These are phyloP conservation scores for Yarrowia bubula DNA, from an alignment of 805 yeast species.

Conservation along the genomic window DNA sequence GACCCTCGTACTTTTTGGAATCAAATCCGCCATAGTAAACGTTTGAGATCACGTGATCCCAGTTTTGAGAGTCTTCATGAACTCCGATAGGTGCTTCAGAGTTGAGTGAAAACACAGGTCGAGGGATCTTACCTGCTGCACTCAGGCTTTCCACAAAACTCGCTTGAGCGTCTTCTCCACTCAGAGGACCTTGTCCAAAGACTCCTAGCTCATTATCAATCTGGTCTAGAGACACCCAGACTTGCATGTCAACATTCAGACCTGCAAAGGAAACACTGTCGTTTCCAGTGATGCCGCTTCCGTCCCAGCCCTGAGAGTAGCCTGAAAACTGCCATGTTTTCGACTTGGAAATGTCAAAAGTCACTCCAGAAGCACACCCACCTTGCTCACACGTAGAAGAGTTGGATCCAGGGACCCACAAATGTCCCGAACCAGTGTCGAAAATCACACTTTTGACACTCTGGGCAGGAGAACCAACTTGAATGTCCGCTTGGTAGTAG, in stretches of 20 bases:
- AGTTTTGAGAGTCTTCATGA: not conserved
- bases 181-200: slow-evolving; percentile 1
- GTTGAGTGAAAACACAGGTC: not conserved
- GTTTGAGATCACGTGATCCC: not conserved
- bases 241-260: not conserved
- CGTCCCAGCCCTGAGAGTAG: not conserved
- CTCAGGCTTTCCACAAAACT: not conserved
- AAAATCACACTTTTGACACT: not conserved
- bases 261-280: not conserved
- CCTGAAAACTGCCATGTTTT: not conserved
- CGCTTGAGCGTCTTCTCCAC: not conserved
- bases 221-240: not conserved
- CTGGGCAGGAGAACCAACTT: not conserved
- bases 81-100: not conserved
- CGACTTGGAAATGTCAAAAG: not conserved
- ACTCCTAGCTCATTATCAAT: not conserved
- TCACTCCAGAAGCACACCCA: not conserved
- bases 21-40: slow-evolving; percentile 3
- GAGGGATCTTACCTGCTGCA: not conserved
- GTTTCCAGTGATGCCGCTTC: not conserved
- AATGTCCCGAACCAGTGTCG: slow-evolving; percentile 1
- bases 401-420: not conserved
- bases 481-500: not conserved
- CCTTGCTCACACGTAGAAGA: not conserved
- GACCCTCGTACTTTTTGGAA: not conserved